Base-by-base conservation (phyloP, 2,329 filamentous ascomycete genomes). In the Neonectria faginata region DNA sequence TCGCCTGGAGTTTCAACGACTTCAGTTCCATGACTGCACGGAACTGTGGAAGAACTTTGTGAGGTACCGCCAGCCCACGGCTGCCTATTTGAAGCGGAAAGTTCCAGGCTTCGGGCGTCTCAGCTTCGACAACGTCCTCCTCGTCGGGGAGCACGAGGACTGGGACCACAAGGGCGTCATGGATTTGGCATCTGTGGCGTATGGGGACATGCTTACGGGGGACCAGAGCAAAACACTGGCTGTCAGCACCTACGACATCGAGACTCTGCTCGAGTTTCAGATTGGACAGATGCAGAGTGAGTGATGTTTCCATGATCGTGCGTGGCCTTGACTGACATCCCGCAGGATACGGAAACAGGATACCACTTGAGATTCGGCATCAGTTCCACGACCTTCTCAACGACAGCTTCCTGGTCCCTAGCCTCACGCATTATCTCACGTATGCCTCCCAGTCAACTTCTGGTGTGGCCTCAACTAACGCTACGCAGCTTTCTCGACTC, bases 1-100 rank as follows among this genome's bases (percentile, higher is more conserved):
- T 3, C 86, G 89, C 70, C 81, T 97, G 3, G 95, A 98, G 79
- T 97, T 94, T 74, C 88, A 89, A 1, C 84, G 92, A 48, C 80
- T 98, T 39, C 89, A 90, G 50, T 97, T 98, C 72, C 86, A 93
- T 60, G 92, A 97, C 76, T 86, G 89, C 1, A 85, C 92, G 47
- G 87, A 88, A 61, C 81, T 99, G 5, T 98, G 96, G 94, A 90
- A 89, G 65, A 87, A 88, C 2, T 95, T 97, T 78, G 88, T 95
- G 65, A 86, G 85, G 57, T 98, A 97, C 78, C 87, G 94, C 52
- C 86, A 93, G 71, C 89, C 91, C 0, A 96, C 93, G 2, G 88
- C 90, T 27, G 78, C 82, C 2, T 86, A 89, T 64, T 85, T 92
- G 66, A 87, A 90, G 76, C 81, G 85, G 47, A 91, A 90, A 68